Conservation (phyloP, 129 eudicot genomes). For the Silybum marianum region DNA sequence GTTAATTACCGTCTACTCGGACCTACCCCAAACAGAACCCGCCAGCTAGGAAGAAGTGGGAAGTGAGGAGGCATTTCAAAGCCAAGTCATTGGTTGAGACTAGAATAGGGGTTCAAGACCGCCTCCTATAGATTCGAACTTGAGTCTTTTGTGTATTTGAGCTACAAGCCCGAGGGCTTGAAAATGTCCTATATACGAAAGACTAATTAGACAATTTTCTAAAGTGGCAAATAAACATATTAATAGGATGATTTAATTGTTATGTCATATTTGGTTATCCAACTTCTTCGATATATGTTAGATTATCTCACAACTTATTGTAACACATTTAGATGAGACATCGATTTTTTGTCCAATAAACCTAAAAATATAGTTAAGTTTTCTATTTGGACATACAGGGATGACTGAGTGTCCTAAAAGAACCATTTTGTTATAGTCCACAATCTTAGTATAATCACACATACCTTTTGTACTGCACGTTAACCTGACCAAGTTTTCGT, state of each 20-base stretch:
- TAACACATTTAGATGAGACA: not conserved
- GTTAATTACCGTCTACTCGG: not conserved
- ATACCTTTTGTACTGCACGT: slow-evolving; percentile 32
- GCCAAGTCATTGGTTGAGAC: not conserved
- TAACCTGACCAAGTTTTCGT: slow-evolving; percentile 39
- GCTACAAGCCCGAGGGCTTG: not conserved
- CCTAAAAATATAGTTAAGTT: not conserved
- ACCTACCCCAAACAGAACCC: not conserved
- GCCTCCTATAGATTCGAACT: not conserved
- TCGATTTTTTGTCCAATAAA: not conserved
- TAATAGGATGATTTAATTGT: not conserved
- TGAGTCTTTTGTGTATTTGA: not conserved
- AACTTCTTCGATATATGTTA: not conserved
- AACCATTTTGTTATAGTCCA: not conserved
- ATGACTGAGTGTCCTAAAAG: not conserved
- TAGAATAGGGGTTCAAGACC: not conserved
- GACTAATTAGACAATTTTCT: not conserved
- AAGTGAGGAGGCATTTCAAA: not conserved
- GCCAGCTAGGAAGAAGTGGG: not conserved
- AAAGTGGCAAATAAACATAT: not conserved
- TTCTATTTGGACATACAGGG: not conserved
- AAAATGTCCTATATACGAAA: not conserved
- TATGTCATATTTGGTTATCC: not conserved
- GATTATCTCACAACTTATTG: not conserved
- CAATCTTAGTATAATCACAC: not conserved